A percentile compares a stretch with the other conserved stretches of the same genome.
These are phyloP conservation scores for Phaeosphaeria sp. DNA, from an alignment of 2,329 filamentous ascomycete genomes.

Conservation along the genomic window DNA sequence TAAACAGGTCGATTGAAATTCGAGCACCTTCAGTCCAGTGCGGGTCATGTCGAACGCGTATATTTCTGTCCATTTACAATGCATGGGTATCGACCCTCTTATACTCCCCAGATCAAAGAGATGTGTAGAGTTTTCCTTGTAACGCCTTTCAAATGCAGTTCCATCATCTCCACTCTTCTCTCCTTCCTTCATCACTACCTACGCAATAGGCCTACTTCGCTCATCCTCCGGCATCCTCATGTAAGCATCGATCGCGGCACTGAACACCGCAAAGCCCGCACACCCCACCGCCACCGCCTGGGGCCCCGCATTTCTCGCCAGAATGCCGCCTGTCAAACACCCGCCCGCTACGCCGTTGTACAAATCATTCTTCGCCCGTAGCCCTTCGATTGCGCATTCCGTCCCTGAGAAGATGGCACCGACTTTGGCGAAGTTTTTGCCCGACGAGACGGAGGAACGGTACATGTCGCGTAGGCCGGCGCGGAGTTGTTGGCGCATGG, in stretches of 20 bases:
- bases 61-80: background rate
- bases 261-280: conserved; percentile 91
- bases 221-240: conserved; percentile 63
- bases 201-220: conserved; percentile 48
- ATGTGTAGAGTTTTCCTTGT: background rate
- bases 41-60: background rate
- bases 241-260: conserved; percentile 88
- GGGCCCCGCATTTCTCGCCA: conserved; percentile 86
- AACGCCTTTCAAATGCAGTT: background rate
- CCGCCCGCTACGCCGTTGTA: conserved; percentile 86
- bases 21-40: no score
- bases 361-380: conserved; percentile 92
- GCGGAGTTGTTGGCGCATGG: conserved; percentile 81
- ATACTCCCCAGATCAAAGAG: background rate
- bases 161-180: background rate
- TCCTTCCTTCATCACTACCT: conserved; percentile 5
- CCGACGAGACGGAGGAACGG: conserved; percentile 76
- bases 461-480: conserved; percentile 96
- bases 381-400: conserved; percentile 92
- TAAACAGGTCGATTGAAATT: no score
- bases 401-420: conserved; percentile 90
- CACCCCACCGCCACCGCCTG: conserved; percentile 88
- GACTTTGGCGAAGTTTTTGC: conserved; percentile 93
- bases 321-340: conserved; percentile 86
- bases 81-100: background rate